Evolutionary conservation across 306 rosid species (phyloP), one percentile per base, ranked within the genome.

Genomic region (Arachis stenosperma): DNA sequence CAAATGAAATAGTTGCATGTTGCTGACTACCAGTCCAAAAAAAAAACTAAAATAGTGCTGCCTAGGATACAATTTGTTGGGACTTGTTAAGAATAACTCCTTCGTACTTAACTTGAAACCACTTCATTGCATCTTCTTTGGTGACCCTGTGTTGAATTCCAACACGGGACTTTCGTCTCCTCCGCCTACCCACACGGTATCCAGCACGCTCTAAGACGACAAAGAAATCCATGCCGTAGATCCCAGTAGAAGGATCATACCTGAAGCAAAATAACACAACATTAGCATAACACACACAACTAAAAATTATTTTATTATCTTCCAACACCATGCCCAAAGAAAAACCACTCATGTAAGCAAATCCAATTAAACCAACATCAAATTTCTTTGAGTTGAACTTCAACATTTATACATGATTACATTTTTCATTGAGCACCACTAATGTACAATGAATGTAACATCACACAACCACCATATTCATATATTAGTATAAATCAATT

Each of bases 81-180:
- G 87, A 77, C 84, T 86, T 86, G 87, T 88, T 88, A n/a, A 88
- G 85, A 30, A 88, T 86, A 40, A 88, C 88, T 46, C 86, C 92
- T 82, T 85, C 90, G 61, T 81, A 88, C 69, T 83, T 88, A 65
- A 88, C 88, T 71, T 86, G 90, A 79, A 88, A 88, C 88, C 87
- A 82, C 80, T 86, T 88, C 93, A 84, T 88, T 37, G 93, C 69
- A 14, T 84, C 89, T 7, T 88, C 90, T 73, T 86, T 86, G 6
- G 87, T 88, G 14, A 84, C 89, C 66, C 87, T 79, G 62, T 86
- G 86, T 61, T 88, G 87, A 74, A 86, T 86, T 56, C 93, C 90
- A 75, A 88, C 84, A 0, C 74, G 58, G 2, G 92, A 73, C 84
- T 88, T 88, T 82, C 88, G 84, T 48, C 84, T 62, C 10, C 85